These are phyloP conservation scores for Magnaporthiopsis incrustans DNA, from an alignment of 2,329 filamentous ascomycete genomes.

Conservation along the genomic window DNA sequence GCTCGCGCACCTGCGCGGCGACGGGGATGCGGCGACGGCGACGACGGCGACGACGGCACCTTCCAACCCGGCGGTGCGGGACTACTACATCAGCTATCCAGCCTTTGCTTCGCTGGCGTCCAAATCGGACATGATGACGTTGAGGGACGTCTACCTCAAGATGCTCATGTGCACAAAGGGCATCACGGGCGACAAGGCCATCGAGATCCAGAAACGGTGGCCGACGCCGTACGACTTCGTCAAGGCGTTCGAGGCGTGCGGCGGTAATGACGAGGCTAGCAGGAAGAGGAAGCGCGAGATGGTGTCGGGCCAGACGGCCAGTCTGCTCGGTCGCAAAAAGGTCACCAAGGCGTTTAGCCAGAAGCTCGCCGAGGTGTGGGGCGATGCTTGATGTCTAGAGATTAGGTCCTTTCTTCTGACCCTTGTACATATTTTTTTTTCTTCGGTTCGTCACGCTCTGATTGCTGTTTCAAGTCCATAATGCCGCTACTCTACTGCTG, in stretches of 20 bases:
- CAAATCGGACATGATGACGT: slow-evolving; percentile 66
- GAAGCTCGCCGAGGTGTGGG: slow-evolving; percentile 68
- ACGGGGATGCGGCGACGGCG: slow-evolving; percentile 16
- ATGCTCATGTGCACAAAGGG: slow-evolving; percentile 79
- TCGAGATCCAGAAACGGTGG: slow-evolving; percentile 75
- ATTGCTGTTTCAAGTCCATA: background rate
- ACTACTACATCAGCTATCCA: slow-evolving; percentile 58
- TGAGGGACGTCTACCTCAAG: slow-evolving; percentile 70
- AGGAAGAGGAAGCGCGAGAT: slow-evolving; percentile 52
- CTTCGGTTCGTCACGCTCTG: background rate
- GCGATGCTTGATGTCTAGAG: slow-evolving; percentile 29
- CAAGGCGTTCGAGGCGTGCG: slow-evolving; percentile 57
- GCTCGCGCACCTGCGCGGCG: slow-evolving; percentile 47
- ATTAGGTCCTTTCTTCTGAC: background rate
- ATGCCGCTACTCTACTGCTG: background rate
- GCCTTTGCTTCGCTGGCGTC: slow-evolving; percentile 66
- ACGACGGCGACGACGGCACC: background rate
- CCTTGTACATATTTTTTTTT: background rate
- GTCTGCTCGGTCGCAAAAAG: slow-evolving; percentile 60
- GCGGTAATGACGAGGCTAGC: slow-evolving; percentile 29
- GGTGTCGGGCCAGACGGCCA: slow-evolving; percentile 47
- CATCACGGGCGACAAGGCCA: slow-evolving; percentile 67
- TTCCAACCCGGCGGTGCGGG: background rate
- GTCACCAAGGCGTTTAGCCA: slow-evolving; percentile 57
- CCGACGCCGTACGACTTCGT: slow-evolving; percentile 63